A percentile compares a stretch with the other conserved stretches of the same genome.
Evolutionary conservation across 2,329 filamentous ascomycete genomes (phyloP).

Genomic region (Dactylellina haptotyla): DNA sequence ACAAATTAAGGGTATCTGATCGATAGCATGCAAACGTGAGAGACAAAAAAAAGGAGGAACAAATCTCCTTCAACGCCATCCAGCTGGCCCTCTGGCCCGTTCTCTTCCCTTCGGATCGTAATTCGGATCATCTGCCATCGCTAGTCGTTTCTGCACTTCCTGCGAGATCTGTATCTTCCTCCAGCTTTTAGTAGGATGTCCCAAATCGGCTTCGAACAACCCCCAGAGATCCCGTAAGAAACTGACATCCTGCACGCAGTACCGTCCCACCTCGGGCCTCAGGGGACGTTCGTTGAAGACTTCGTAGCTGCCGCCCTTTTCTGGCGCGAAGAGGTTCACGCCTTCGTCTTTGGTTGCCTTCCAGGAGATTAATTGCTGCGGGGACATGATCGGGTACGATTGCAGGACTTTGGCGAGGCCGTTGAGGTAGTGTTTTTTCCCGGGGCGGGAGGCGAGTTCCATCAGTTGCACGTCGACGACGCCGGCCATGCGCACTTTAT

Average conservation of each 20-base stretch:
- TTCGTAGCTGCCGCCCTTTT: constrained; percentile 63
- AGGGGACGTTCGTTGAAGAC: constrained; percentile 66
- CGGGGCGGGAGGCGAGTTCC: constrained; percentile 63
- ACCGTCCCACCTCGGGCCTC: constrained; percentile 60
- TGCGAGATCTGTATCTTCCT: constrained; percentile 56
- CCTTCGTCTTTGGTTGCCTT: constrained; percentile 61
- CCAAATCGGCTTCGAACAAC: constrained; percentile 56
- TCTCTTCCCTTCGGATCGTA: constrained; percentile 59
- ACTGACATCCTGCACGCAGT: constrained; percentile 65
- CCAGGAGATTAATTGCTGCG: constrained; percentile 57
- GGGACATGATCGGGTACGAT: constrained; percentile 54
- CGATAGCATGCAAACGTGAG: not conserved
- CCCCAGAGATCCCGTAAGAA: constrained; percentile 61
- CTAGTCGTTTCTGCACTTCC: constrained; percentile 59
- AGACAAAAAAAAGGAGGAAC: not conserved
- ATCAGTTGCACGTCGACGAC: constrained; percentile 69
- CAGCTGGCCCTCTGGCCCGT: constrained; percentile 59
- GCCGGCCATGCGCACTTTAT: constrained; percentile 62
- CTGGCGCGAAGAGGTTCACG: constrained; percentile 61
- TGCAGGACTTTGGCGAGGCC: constrained; percentile 63
- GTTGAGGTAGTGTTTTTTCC: constrained; percentile 56
- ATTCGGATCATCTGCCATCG: constrained; percentile 57
- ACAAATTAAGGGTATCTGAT: too few relatives aligned
- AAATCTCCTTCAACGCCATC: constrained; percentile 8
- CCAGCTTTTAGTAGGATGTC: constrained; percentile 47